Percentiles rank a stretch among this genome's conserved stretches.
Evolutionary conservation across 768 basidiomycete genomes (phyloP).

Genomic region (Trametes maxima): DNA sequence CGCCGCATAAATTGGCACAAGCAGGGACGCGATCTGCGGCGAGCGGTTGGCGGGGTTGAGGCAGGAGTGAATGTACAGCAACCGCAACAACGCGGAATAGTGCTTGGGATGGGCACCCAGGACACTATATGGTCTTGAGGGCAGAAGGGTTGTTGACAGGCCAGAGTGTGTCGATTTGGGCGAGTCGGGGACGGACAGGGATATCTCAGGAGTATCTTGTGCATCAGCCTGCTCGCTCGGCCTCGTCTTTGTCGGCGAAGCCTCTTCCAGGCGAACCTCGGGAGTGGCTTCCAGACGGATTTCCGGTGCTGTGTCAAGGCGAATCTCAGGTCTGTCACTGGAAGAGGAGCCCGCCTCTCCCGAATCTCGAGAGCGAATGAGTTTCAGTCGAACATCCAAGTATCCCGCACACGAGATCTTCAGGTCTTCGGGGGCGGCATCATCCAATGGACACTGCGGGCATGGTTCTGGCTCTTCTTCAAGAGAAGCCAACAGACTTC

Average conservation of each 20-base stretch:
- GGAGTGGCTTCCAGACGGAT: constrained; percentile 38
- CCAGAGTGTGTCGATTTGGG: constrained; percentile 28
- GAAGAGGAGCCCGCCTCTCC: constrained; percentile 23
- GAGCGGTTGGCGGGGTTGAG: constrained; percentile 75
- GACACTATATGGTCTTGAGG: constrained; percentile 47
- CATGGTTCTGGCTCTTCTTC: constrained; percentile 53
- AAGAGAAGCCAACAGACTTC: constrained; percentile 50
- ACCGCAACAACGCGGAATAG: constrained; percentile 62
- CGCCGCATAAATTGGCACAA: constrained; percentile 69
- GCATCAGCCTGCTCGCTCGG: not conserved
- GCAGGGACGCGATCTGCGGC: constrained; percentile 66
- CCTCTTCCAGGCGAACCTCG: constrained; percentile 42
- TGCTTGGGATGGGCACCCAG: constrained; percentile 60
- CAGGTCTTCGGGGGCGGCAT: constrained; percentile 46
- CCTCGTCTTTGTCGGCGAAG: constrained; percentile 26
- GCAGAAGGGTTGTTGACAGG: constrained; percentile 46
- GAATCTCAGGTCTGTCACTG: constrained; percentile 43
- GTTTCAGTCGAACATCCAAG: constrained; percentile 55
- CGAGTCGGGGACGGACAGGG: constrained; percentile 41
- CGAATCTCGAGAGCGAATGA: constrained; percentile 39
- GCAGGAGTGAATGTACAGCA: constrained; percentile 69
- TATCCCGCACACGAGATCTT: constrained; percentile 51
- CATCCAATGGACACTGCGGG: constrained; percentile 52
- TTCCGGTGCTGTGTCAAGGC: constrained; percentile 33
- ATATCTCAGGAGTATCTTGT: constrained; percentile 31